Base-by-base conservation (phyloP, 805 yeast genomes). In the Clavispora vitiphila region DNA sequence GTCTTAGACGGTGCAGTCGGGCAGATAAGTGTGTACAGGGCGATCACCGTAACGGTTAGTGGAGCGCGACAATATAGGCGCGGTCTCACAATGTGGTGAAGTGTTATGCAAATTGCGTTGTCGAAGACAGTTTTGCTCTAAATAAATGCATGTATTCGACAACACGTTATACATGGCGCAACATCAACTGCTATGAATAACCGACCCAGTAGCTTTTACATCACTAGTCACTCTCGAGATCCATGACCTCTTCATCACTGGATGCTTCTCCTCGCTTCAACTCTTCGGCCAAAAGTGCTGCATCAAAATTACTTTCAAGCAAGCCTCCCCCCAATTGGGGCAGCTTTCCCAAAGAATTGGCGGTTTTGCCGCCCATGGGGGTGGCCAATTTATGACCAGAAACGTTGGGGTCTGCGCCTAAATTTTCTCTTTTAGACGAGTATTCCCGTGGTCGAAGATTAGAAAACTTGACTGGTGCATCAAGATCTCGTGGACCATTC, bases 221-320 rank as follows among this genome's bases (percentile, higher is more conserved):
- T 22, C 15, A n/a, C 25, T 50, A 77, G 40, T 78, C 83, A 55
- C 80, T 75, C 43, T 77, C 83, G 18, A 78, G 67, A 51, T 79
- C 83, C 85, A 79, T 78, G 1, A 63, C 54, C 38, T 75, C 80
- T 38, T 74, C 81, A 41, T 73, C 79, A 51, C 78, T 73, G 7
- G 73, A 64, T 14, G 62, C 72, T 34, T 70, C 76, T 2, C 81
- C 81, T 35, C 63, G 54, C 41, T 61, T 62, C 44, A 75, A 56
- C 23, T 62, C 62, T 23, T 68, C 64, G 0, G 72, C 79, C 22
- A 67, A 44, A 19, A 54, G 43, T 31, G 66, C 66, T 14, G 69
- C 48, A 21, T 65, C 71, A n/a, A 30, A 38, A 14, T 45, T 36
- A 10, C 20, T 25, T 4, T 10, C 20, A 16, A 29, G 16, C 5